These are phyloP conservation scores for Malbranchea cinnamomea DNA, from an alignment of 2,329 filamentous ascomycete species.

Conservation along the genomic window DNA sequence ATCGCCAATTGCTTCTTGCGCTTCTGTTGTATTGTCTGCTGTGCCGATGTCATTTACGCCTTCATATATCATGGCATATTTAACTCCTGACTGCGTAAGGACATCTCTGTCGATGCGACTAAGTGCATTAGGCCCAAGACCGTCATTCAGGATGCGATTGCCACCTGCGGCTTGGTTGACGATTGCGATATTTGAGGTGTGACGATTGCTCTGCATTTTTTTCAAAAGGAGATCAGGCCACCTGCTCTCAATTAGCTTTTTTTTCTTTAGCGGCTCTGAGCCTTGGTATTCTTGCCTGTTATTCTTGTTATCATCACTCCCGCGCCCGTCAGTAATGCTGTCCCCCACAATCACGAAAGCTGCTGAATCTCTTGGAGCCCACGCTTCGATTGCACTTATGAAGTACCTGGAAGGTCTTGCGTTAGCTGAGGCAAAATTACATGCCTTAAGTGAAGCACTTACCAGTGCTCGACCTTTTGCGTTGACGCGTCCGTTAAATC, in stretches of 20 bases:
- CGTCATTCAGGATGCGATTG: conserved; percentile 48
- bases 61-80: conserved; percentile 51
- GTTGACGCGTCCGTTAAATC: conserved; percentile 29
- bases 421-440: conserved; percentile 19
- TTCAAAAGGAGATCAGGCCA: conserved; percentile 45
- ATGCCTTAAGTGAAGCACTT: conserved; percentile 7
- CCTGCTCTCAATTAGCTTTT: too few relatives aligned
- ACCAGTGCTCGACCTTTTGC: conserved; percentile 31
- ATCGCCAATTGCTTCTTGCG: conserved; percentile 35
- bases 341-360: conserved; percentile 45
- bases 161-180: conserved; percentile 54
- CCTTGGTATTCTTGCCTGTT: too few relatives aligned
- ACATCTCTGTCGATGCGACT: conserved; percentile 50
- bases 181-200: conserved; percentile 38
- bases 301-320: conserved; percentile 44
- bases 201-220: conserved; percentile 33
- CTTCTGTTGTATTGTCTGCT: conserved; percentile 27
- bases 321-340: conserved; percentile 50
- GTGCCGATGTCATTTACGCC: conserved; percentile 55
- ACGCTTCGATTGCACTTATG: conserved; percentile 43
- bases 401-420: conserved; percentile 49
- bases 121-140: conserved; percentile 47
- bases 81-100: conserved; percentile 40
- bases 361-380: conserved; percentile 28
- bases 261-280: too few relatives aligned